These are phyloP conservation scores for Hordeum pubiflorum DNA, from an alignment of 202 grass and related monocot genomes.

Conservation along the genomic window DNA sequence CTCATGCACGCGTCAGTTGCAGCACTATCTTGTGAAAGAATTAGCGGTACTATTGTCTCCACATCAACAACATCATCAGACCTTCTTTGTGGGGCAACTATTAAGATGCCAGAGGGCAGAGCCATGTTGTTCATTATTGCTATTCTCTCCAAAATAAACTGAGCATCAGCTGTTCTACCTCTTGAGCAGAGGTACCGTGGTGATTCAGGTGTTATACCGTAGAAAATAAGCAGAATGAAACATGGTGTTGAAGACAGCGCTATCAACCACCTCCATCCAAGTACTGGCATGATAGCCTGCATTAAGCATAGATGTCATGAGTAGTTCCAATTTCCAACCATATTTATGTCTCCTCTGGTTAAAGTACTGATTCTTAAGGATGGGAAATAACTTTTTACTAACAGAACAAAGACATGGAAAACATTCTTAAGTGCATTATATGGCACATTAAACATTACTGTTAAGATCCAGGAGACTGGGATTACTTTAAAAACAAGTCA, in stretches of 20 bases:
- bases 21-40: constrained; percentile 7
- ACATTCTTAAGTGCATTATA: not conserved
- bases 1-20: not conserved
- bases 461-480: not conserved
- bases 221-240: constrained; percentile 7
- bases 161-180: constrained; percentile 1
- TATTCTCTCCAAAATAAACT: constrained; percentile 5
- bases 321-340: not conserved
- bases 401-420: not conserved
- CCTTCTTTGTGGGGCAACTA: not conserved
- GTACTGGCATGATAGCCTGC: constrained; percentile 15
- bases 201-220: constrained; percentile 14
- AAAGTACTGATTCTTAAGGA: not conserved
- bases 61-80: not conserved
- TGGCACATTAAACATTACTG: not conserved
- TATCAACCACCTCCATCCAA: constrained; percentile 16
- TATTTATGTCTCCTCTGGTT: not conserved
- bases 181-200: constrained; percentile 13
- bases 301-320: not conserved
- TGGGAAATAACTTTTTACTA: not conserved
- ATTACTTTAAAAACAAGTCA: not conserved
- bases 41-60: constrained; percentile 17
- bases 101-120: not conserved
- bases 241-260: constrained; percentile 3
- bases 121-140: not conserved